Base-by-base conservation (phyloP, 164 flowering plant genomes). In the Macadamia tetraphylla region DNA sequence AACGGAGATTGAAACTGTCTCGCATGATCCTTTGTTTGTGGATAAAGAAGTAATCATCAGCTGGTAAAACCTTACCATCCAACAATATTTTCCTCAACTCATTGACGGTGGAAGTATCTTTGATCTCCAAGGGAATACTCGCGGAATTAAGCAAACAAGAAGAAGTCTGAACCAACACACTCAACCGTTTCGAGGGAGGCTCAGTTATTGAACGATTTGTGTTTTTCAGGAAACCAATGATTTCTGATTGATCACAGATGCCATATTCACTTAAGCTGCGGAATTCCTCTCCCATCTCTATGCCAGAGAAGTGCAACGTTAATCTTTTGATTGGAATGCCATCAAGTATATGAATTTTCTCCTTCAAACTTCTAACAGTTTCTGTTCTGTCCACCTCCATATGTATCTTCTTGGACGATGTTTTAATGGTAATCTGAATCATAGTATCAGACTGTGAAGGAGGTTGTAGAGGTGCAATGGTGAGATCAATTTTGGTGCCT, bases 1-100 rank as follows among this genome's bases (percentile, higher is more conserved):
- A 84, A 29, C 78, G 71, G 14, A 93, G 85, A 76, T 87, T 93
- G 60, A 86, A 81, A 55, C 71, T 66, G 2, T 85, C 88, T 0
- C 82, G 74, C 93, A 93, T 90, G 60, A 89, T 87, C 77, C 96
- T 81, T 64, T 90, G 98, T 64, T 81, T 88, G 79, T 93, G 95
- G 59, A 93, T 84, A 68, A 93, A 89, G 66, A 93, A 74, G 65
- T 90, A 93, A n/a, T 93, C 91, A 71, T 90, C 90, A 17, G 9
- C 42, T 3, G 96, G 98, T 29, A 92, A 82, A 42, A 84, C 67
- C 40, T 81, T 79, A 42, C 70, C 51, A 46, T 72, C 71, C 76
- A 88, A 63, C 57, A 92, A 60, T 3, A 77, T 6, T 52, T 77
- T 69, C 77, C 80, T 85, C 79, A 92, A 4, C 12, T 92, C 96